Evolutionary conservation across 352 stramenopile species (phyloP).

Genomic region (Pythium rishiriense): DNA sequence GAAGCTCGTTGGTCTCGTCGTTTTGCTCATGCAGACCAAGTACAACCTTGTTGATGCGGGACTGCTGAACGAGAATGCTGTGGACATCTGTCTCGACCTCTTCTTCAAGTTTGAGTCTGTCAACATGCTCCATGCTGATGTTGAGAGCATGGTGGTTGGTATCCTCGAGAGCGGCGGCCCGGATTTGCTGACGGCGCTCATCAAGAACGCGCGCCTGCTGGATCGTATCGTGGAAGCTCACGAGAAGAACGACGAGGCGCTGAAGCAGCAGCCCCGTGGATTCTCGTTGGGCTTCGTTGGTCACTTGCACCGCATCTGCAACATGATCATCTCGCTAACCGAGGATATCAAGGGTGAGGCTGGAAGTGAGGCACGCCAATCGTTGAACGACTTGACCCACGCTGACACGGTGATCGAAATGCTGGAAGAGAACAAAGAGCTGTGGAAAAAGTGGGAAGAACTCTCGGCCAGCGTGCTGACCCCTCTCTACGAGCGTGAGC

Average conservation of each 20-base stretch:
- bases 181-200: slow-evolving; percentile 71
- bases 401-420: slow-evolving; percentile 79
- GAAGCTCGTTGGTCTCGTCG: slow-evolving; percentile 79
- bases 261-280: slow-evolving; percentile 45
- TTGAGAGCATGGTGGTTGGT: slow-evolving; percentile 85
- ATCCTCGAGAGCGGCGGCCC: slow-evolving; percentile 80
- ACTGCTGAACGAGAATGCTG: slow-evolving; percentile 64
- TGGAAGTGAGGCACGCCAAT: slow-evolving; percentile 54
- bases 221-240: slow-evolving; percentile 75
- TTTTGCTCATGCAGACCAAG: slow-evolving; percentile 84
- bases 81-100: slow-evolving; percentile 76
- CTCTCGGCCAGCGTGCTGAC: slow-evolving; percentile 65
- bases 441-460: slow-evolving; percentile 83
- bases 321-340: slow-evolving; percentile 81
- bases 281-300: slow-evolving; percentile 82
- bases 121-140: slow-evolving; percentile 86
- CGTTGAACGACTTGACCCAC: slow-evolving; percentile 86
- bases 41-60: slow-evolving; percentile 77
- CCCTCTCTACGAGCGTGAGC: slow-evolving; percentile 79
- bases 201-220: slow-evolving; percentile 73
- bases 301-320: slow-evolving; percentile 83
- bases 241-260: slow-evolving; percentile 73
- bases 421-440: slow-evolving; percentile 70
- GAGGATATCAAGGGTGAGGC: slow-evolving; percentile 69
- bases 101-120: slow-evolving; percentile 89